Evolutionary conservation across 2,329 filamentous ascomycete species (phyloP), one percentile per base, ranked within the genome.

Genomic region (Tympanopsis confertula): DNA sequence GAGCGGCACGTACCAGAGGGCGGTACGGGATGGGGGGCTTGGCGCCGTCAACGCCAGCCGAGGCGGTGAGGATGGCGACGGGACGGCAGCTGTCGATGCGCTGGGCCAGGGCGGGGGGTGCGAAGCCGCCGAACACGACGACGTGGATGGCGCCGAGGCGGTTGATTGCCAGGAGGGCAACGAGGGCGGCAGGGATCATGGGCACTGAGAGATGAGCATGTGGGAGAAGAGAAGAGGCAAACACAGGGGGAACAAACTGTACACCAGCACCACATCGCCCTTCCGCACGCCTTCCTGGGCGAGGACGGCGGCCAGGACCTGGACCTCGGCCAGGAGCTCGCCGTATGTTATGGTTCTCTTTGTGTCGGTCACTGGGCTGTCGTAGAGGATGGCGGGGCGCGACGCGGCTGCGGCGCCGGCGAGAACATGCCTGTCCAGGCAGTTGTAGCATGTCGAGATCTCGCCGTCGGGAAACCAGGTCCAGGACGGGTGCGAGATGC

Each of bases 71-170:
- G 36, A 95, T 76, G 7, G 73, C 78, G 5, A 74, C 73, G 5
- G 88, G 86, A 22, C 71, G 71, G 5, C 82, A 86, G 0, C 84
- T 82, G 37, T 94, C 86, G 46, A 96, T 94, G 19, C 88, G 74
- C 59, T 95, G 88, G 1, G 87, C 86, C 33, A 95, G 68, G 3
- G 87, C 84, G 7, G 70, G 66, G 0, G 87, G 69, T 0, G 86
- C 86, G 54, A 96, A 96, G 0, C 89, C 88, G 30, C 89, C 89
- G 57, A 95, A 95, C 3, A 96, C 89, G 4, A 94, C 86, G 3
- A 85, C 79, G 54, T 96, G 89, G 38, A 95, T 77, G 13, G 87
- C 89, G 10, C 88, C 89, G 1, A 95, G 67, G 7, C 87, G 76
- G 42, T 78, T 78, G 41, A 83, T 74, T 18, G 89, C 87, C 3